Percentiles rank a stretch among this genome's conserved stretches.
Conservation (phyloP, 345 rosid genomes). For the thale cress (Arabidopsis thaliana) region TAIR10.1 NC_003070.9:1540001-1540500, state of each 20-base stretch:
- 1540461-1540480: background rate
- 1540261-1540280: constrained; percentile 22
- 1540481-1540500: constrained; percentile 20
- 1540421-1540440: constrained; percentile 20
- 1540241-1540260: constrained; percentile 16
- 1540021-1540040: background rate
- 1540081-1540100: constrained; percentile 23
- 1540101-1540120: background rate
- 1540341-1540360: background rate
- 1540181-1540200: constrained; percentile 13
- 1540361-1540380: constrained; percentile 29
- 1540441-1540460: constrained; percentile 8
- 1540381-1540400: constrained; percentile 6
- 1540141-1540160: constrained; percentile 21
- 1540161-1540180: background rate
- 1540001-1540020: background rate
- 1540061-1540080: background rate
- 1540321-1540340: background rate
- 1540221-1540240: background rate
- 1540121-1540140: constrained; percentile 13
- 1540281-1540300: constrained; percentile 11
- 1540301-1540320: background rate
- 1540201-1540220: background rate
- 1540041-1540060: background rate
- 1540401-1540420: constrained; percentile 13